These are phyloP conservation scores for Cicer judaicum DNA, from an alignment of 306 rosid species.

Conservation along the genomic window DNA sequence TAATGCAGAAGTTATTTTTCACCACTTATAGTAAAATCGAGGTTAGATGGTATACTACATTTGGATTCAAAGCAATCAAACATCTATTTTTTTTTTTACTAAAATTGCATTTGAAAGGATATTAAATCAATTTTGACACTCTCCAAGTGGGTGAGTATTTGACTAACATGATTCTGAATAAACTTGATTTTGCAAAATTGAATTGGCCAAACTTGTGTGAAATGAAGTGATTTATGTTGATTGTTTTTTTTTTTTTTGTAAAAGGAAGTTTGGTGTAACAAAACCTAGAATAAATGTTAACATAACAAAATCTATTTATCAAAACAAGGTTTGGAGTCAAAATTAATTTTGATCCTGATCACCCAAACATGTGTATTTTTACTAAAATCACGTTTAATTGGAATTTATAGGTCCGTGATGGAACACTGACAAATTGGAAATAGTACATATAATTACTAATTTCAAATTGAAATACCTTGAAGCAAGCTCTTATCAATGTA, in stretches of 20 bases:
- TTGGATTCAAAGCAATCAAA: slow-evolving; percentile 4
- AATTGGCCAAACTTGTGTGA: slow-evolving; percentile 3
- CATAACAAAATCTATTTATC: background rate
- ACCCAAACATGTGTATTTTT: background rate
- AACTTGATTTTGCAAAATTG: slow-evolving; percentile 2
- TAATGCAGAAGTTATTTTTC: background rate
- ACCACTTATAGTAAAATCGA: background rate
- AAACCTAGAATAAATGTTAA: background rate
- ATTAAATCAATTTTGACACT: slow-evolving; percentile 9
- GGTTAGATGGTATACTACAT: background rate
- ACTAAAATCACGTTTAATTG: background rate
- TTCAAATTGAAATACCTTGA: no score
- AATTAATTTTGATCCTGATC: background rate
- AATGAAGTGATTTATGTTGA: background rate
- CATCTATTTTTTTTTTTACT: background rate
- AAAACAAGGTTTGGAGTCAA: background rate
- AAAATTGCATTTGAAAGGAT: background rate
- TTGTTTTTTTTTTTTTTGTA: background rate
- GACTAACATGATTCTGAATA: background rate
- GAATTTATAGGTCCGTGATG: no score
- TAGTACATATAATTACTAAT: no score
- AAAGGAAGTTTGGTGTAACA: background rate
- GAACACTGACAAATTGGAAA: no score
- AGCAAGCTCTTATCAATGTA: no score
- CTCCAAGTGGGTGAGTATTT: slow-evolving; percentile 3